These are phyloP conservation scores for Dendrobium huoshanense DNA, from an alignment of 106 monocot species.

Conservation along the genomic window DNA sequence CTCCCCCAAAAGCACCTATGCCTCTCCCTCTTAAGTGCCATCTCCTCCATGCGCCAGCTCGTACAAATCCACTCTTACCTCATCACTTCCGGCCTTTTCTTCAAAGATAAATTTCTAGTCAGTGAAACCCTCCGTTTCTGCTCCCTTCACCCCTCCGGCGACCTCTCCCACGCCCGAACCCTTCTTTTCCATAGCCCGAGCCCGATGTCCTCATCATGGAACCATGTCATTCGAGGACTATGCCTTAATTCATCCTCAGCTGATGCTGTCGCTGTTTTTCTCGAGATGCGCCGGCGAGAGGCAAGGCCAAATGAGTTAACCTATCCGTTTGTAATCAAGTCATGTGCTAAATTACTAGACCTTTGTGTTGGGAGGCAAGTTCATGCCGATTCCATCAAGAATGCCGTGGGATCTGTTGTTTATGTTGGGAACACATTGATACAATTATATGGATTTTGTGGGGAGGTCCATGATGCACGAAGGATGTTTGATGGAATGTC, in stretches of 20 bases:
- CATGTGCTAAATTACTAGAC: conserved; percentile 28
- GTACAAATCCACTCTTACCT: conserved; percentile 50
- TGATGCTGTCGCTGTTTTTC: conserved; percentile 17
- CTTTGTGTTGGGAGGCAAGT: conserved; percentile 31
- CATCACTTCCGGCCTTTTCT: conserved; percentile 42
- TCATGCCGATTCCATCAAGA: conserved; percentile 48
- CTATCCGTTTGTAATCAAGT: conserved; percentile 69
- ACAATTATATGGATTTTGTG: conserved; percentile 31
- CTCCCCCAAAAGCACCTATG: conserved; percentile 17
- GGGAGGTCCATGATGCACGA: conserved; percentile 17
- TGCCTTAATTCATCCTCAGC: conserved; percentile 8
- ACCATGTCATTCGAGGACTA: conserved; percentile 57
- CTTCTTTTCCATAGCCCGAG: conserved; percentile 27
- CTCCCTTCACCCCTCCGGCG: conserved; percentile 30
- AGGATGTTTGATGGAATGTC: conserved; percentile 57
- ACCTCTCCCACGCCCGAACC: conserved; percentile 29
- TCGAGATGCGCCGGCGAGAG: conserved; percentile 34
- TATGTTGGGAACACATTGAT: conserved; percentile 55
- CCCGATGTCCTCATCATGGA: conserved; percentile 35
- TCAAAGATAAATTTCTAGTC: conserved; percentile 16
- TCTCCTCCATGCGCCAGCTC: conserved; percentile 35
- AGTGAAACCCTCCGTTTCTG: conserved; percentile 32
- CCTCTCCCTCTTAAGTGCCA: conserved; percentile 36
- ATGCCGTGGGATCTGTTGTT: conserved; percentile 30
- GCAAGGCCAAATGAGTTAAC: conserved; percentile 46